Evolutionary conservation across 331 rosid genomes (phyloP).

Genomic region (Stylosanthes scabra): DNA sequence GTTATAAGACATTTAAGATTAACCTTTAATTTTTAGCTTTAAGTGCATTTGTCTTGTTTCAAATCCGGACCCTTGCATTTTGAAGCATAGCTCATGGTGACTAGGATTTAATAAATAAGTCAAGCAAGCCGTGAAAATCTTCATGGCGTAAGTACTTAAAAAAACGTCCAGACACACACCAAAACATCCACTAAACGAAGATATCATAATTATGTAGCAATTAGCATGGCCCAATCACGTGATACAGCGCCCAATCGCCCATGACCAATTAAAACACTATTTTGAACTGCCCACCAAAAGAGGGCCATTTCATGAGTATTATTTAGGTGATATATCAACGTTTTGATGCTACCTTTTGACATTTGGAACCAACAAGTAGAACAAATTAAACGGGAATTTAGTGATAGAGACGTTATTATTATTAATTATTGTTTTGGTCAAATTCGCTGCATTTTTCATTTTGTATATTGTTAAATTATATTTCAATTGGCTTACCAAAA

Average conservation of each 20-base stretch:
- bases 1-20: too few species aligned
- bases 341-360: too few species aligned
- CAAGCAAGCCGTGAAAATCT: too few species aligned
- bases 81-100: too few species aligned
- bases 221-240: conserved; percentile 8
- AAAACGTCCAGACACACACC: not conserved
- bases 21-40: too few species aligned
- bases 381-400: conserved; percentile 4
- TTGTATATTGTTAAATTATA: too few species aligned
- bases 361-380: not conserved
- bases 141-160: too few species aligned
- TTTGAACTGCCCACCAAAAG: not conserved
- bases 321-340: not conserved
- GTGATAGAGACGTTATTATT: not conserved
- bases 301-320: not conserved
- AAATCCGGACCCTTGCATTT: too few species aligned
- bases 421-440: not conserved
- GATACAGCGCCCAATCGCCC: conserved; percentile 13
- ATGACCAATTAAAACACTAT: conserved; percentile 23
- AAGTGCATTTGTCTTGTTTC: too few species aligned
- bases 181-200: conserved; percentile 15
- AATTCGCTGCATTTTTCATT: too few species aligned
- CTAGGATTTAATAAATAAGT: too few species aligned
- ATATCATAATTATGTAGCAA: conserved; percentile 4
- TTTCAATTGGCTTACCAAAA: too few species aligned